These are phyloP conservation scores for Tetracladium maxilliforme DNA, from an alignment of 2,329 filamentous ascomycete genomes.

Conservation along the genomic window DNA sequence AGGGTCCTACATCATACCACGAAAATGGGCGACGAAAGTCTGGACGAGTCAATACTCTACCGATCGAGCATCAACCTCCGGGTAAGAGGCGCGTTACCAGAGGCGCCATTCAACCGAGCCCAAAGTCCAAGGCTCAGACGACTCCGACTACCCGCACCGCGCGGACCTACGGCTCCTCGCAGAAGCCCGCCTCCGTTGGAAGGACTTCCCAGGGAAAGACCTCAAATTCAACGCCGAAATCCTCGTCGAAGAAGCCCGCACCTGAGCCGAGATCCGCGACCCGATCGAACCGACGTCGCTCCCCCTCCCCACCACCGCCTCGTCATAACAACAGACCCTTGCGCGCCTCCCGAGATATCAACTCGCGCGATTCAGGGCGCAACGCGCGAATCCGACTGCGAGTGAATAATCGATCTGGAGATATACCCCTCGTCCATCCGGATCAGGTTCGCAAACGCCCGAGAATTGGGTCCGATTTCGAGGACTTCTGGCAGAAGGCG, in stretches of 20 bases:
- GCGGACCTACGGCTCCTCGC: too few relatives aligned
- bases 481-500: constrained; percentile 40
- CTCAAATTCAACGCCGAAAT: too few relatives aligned
- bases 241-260: too few relatives aligned
- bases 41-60: constrained; percentile 43
- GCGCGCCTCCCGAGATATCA: too few relatives aligned
- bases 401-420: too few relatives aligned
- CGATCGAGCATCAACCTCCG: constrained; percentile 33
- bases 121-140: constrained; percentile 14
- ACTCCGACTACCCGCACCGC: too few relatives aligned
- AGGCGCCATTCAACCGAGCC: constrained; percentile 21
- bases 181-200: too few relatives aligned
- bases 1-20: constrained; percentile 72
- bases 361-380: constrained; percentile 31
- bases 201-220: too few relatives aligned
- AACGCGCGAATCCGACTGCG: constrained; percentile 25
- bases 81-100: constrained; percentile 36
- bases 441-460: constrained; percentile 35
- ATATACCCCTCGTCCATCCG: constrained; percentile 46
- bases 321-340: too few relatives aligned
- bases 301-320: too few relatives aligned
- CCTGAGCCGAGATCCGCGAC: too few relatives aligned
- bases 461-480: constrained; percentile 37
- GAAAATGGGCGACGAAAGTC: constrained; percentile 56
- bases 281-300: too few relatives aligned